Conservation (phyloP, 768 basidiomycete genomes). For the Filobasidium wieringae region DNA sequence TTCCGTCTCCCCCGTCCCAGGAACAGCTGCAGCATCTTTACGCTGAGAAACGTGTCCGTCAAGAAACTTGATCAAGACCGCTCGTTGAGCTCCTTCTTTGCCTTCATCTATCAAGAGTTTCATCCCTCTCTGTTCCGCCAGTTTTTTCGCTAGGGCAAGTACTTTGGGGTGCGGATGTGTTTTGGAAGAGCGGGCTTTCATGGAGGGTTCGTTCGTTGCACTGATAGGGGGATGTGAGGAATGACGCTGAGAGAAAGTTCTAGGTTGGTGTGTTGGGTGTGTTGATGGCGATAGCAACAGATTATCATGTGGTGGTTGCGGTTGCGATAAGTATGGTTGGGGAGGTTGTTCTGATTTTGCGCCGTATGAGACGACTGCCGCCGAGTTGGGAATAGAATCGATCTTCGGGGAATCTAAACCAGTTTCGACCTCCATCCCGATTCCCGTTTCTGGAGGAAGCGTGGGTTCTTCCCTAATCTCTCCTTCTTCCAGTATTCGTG, state of each 20-base stretch:
- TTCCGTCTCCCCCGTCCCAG: no score
- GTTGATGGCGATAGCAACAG: background rate
- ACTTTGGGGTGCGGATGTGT: conserved; percentile 11
- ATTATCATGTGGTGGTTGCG: no score
- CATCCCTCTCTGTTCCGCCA: conserved; percentile 10
- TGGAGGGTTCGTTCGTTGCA: background rate
- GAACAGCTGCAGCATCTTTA: no score
- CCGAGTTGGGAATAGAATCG: no score
- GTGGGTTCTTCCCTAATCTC: no score
- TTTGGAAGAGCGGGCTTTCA: background rate
- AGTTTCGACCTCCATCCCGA: no score
- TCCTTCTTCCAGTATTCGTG: no score
- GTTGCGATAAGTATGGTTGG: background rate
- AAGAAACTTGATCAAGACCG: background rate
- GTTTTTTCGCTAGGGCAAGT: conserved; percentile 8
- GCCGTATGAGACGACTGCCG: no score
- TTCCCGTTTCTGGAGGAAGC: no score
- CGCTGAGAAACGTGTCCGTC: no score
- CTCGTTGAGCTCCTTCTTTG: background rate
- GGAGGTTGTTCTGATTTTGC: background rate
- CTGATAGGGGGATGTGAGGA: no score
- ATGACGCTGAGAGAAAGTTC: background rate
- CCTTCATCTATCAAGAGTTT: conserved; percentile 7
- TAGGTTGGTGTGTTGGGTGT: background rate
- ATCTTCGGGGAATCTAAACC: no score